Percentiles rank a stretch among this genome's conserved stretches.
These are phyloP conservation scores for Phytopythium helicoides DNA, from an alignment of 352 stramenopile species.

Conservation along the genomic window DNA sequence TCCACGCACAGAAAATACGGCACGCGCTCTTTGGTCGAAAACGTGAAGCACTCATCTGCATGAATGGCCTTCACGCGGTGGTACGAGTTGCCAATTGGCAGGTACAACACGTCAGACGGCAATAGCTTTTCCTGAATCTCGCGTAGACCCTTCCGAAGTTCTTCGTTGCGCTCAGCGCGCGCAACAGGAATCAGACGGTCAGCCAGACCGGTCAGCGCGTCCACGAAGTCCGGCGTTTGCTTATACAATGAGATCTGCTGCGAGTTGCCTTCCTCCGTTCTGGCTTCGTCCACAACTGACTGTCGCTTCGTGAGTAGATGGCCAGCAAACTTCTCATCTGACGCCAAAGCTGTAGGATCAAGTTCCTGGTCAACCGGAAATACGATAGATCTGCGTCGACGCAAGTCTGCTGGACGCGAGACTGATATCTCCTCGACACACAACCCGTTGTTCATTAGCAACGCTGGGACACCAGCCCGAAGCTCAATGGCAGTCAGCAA, in stretches of 20 bases:
- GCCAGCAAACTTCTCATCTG: conserved; percentile 54
- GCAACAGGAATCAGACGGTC: conserved; percentile 57
- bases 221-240: conserved; percentile 68
- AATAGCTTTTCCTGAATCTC: conserved; percentile 53
- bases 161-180: conserved; percentile 36
- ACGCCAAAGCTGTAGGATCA: conserved; percentile 21
- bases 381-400: conserved; percentile 43
- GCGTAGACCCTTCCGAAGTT: conserved; percentile 44
- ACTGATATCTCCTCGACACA: conserved; percentile 63
- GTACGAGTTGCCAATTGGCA: conserved; percentile 73
- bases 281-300: conserved; percentile 53
- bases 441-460: conserved; percentile 76
- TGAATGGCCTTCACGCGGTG: conserved; percentile 74
- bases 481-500: conserved; percentile 65
- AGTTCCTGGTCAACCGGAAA: conserved; percentile 65
- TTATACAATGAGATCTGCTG: conserved; percentile 66
- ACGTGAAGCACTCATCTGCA: conserved; percentile 78
- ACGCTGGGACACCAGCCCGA: conserved; percentile 58
- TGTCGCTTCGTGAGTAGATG: conserved; percentile 51
- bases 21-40: conserved; percentile 83
- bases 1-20: conserved; percentile 83
- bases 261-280: conserved; percentile 53
- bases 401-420: conserved; percentile 41
- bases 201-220: conserved; percentile 62
- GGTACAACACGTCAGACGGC: conserved; percentile 73